These are phyloP conservation scores for Yamadazyma dendronema DNA, from an alignment of 1,139 yeast genomes.

Conservation along the genomic window DNA sequence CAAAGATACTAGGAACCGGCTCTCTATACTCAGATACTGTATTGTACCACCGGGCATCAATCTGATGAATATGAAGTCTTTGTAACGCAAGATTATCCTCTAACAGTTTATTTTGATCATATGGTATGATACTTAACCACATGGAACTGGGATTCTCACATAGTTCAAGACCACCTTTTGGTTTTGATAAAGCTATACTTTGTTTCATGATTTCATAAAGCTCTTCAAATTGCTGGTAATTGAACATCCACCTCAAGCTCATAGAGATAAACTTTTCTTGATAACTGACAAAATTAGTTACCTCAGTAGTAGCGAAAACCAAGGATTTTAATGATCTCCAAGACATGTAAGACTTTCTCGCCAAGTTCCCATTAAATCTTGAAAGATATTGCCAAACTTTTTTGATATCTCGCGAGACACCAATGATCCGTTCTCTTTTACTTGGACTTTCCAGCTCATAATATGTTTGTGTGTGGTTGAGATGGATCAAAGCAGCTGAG, in stretches of 20 bases:
- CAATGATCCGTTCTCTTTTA: conserved; percentile 10
- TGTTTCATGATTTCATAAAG: conserved; percentile 9
- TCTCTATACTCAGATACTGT: conserved; percentile 4
- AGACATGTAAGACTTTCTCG: conserved; percentile 10
- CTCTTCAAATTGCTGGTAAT: conserved; percentile 13
- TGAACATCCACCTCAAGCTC: conserved; percentile 9
- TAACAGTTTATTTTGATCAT: conserved; percentile 9
- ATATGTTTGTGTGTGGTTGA: conserved; percentile 11
- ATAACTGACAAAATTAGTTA: not conserved
- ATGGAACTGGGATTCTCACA: conserved; percentile 2
- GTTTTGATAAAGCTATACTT: conserved; percentile 7
- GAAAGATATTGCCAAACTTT: conserved; percentile 7
- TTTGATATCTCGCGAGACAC: conserved; percentile 2
- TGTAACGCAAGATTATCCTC: conserved; percentile 13
- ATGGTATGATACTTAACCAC: conserved; percentile 14
- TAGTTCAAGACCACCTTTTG: not conserved
- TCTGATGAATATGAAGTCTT: conserved; percentile 13
- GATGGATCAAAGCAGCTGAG: conserved; percentile 10
- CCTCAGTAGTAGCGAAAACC: conserved; percentile 8
- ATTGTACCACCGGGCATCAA: conserved; percentile 13
- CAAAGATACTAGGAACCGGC: conserved; percentile 5
- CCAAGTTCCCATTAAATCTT: conserved; percentile 10
- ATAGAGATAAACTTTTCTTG: conserved; percentile 2
- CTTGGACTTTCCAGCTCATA: conserved; percentile 11
- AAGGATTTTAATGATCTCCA: conserved; percentile 13